phyloP scores from a whole-genome alignment of 768 basidiomycete species.

The Lentinula sp. region DNA sequence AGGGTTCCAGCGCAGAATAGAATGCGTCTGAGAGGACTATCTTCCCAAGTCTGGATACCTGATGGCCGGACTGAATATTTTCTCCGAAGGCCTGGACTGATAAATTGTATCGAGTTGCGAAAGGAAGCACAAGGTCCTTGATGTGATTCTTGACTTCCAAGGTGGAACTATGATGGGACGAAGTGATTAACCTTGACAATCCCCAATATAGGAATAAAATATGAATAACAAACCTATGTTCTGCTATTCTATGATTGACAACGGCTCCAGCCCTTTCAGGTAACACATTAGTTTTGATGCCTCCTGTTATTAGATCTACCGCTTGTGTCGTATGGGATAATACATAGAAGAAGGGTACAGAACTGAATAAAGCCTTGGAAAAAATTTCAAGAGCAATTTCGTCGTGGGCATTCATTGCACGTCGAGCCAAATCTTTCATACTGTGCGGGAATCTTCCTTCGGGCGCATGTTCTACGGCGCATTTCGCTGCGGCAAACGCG shows the following conservation, averaged over 20 bases:
- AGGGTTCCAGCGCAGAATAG: slow-evolving; percentile 37
- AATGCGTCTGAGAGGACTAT: slow-evolving; percentile 28
- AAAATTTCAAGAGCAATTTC: slow-evolving; percentile 33
- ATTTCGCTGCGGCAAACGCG: slow-evolving; percentile 24
- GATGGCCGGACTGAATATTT: slow-evolving; percentile 9
- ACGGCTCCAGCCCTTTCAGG: slow-evolving; percentile 46
- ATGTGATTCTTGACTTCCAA: slow-evolving; percentile 22
- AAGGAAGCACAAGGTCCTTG: slow-evolving; percentile 21
- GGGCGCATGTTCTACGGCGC: slow-evolving; percentile 25
- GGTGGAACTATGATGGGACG: slow-evolving; percentile 23
- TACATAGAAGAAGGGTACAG: slow-evolving; percentile 13
- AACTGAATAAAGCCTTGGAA: slow-evolving; percentile 21
- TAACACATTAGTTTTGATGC: slow-evolving; percentile 50
- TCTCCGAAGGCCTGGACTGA: slow-evolving; percentile 33
- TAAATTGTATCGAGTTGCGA: slow-evolving; percentile 32
- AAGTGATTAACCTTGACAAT: neutral
- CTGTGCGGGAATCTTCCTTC: neutral
- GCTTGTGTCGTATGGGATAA: slow-evolving; percentile 45
- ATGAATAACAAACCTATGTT: slow-evolving; percentile 22
- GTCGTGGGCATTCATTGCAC: slow-evolving; percentile 14
- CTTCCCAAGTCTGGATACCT: slow-evolving; percentile 17
- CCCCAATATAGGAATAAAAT: no score
- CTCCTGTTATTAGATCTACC: slow-evolving; percentile 40
- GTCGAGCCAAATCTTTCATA: slow-evolving; percentile 15
- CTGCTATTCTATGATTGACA: slow-evolving; percentile 46